Evolutionary conservation across 2,329 filamentous ascomycete species (phyloP).

Genomic region (Westerdykella aurantiaca): DNA sequence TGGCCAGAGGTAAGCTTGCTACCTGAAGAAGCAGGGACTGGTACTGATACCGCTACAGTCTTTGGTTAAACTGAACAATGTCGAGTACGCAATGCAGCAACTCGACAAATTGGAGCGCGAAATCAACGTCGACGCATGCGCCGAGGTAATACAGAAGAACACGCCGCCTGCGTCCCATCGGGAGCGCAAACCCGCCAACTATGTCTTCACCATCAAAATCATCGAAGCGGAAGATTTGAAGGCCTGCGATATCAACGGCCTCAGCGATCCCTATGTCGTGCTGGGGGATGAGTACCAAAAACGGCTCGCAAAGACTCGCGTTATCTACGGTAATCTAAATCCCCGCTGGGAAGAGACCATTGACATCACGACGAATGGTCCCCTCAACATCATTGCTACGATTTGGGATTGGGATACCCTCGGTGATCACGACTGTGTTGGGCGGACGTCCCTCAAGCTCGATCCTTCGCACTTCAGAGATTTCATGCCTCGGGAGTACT

Average conservation of each 20-base stretch:
- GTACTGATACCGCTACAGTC: constrained; percentile 52
- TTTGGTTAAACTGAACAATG: constrained; percentile 95
- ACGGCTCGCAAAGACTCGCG: constrained; percentile 86
- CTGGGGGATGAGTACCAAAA: constrained; percentile 97
- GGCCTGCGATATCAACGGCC: constrained; percentile 91
- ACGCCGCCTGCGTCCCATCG: constrained; percentile 65
- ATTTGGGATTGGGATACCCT: constrained; percentile 98
- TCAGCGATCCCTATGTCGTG: constrained; percentile 95
- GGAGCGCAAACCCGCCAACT: constrained; percentile 70
- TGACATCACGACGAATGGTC: constrained; percentile 86
- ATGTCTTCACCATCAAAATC: constrained; percentile 97
- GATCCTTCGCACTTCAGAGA: constrained; percentile 96
- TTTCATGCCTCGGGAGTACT: constrained; percentile 92
- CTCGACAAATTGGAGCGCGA: constrained; percentile 83
- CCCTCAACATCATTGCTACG: constrained; percentile 91
- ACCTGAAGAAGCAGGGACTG: neutral
- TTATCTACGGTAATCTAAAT: constrained; percentile 84
- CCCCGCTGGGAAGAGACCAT: constrained; percentile 97
- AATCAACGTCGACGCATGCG: constrained; percentile 88
- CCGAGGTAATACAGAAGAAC: constrained; percentile 69
- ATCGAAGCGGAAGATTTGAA: constrained; percentile 97
- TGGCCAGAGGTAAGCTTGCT: constrained; percentile 67
- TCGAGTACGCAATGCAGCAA: constrained; percentile 89
- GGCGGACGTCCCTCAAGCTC: constrained; percentile 93
- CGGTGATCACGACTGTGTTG: constrained; percentile 95